phyloP scores from a whole-genome alignment of 1,139 yeast genomes.

The Saccharomyces hybrid region DNA sequence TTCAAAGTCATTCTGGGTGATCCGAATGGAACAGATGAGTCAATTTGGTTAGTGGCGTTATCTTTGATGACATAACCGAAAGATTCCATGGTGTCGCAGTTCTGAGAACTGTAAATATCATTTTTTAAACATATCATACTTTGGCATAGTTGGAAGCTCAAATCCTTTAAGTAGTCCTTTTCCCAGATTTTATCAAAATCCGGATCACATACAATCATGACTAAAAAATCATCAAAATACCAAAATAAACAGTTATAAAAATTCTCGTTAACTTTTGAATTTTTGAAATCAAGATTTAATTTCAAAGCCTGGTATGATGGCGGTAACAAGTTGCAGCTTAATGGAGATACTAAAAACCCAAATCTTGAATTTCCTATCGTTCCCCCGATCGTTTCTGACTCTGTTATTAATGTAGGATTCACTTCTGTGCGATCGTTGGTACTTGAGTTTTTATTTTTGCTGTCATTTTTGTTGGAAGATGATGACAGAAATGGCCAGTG shows the following conservation, averaged over 20 bases:
- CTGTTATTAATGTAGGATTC: not conserved
- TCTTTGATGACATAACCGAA: slow-evolving; percentile 19
- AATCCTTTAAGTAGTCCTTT: slow-evolving; percentile 20
- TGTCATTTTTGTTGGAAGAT: slow-evolving; percentile 2
- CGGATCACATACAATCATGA: slow-evolving; percentile 20
- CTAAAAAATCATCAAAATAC: slow-evolving; percentile 26
- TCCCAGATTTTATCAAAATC: slow-evolving; percentile 27
- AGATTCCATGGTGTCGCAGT: slow-evolving; percentile 1
- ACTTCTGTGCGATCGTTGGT: not conserved
- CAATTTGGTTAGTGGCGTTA: slow-evolving; percentile 9
- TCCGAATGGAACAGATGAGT: slow-evolving; percentile 20
- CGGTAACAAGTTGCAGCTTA: slow-evolving; percentile 20
- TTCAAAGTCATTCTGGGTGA: not conserved
- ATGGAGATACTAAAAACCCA: slow-evolving; percentile 29
- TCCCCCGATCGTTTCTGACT: not conserved
- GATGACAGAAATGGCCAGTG: not conserved
- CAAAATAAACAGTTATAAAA: slow-evolving; percentile 25
- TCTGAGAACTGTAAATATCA: not conserved
- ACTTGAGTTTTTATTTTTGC: slow-evolving; percentile 1
- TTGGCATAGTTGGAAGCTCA: slow-evolving; percentile 17
- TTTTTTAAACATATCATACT: slow-evolving; percentile 12
- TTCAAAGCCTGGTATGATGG: slow-evolving; percentile 19
- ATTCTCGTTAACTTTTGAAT: slow-evolving; percentile 5
- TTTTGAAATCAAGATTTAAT: slow-evolving; percentile 15
- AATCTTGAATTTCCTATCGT: slow-evolving; percentile 9